These are phyloP conservation scores for Melaleuca alternifolia DNA, from an alignment of 345 rosid species.

Conservation along the genomic window DNA sequence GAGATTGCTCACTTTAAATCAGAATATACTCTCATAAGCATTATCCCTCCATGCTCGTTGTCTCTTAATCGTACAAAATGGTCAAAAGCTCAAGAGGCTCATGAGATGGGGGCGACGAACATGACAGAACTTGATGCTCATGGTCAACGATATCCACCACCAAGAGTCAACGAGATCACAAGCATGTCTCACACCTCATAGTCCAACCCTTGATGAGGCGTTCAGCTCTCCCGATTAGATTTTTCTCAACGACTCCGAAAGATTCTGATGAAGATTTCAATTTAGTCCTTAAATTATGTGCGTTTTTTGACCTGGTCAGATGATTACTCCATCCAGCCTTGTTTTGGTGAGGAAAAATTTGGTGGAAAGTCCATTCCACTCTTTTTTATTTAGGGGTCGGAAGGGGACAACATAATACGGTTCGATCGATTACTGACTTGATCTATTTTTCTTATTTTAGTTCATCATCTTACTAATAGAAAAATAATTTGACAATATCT, in stretches of 20 bases:
- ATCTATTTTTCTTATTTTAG: neutral
- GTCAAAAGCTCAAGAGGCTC: too few relatives aligned
- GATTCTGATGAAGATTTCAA: neutral
- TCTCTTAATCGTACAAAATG: too few relatives aligned
- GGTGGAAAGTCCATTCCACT: neutral
- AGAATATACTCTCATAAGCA: neutral
- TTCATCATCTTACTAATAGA: neutral
- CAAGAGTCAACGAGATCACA: neutral
- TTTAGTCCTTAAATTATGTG: neutral
- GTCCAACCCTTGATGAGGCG: neutral
- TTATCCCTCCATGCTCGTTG: too few relatives aligned
- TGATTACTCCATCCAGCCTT: neutral
- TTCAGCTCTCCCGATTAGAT: neutral
- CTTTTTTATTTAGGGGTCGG: too few relatives aligned
- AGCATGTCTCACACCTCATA: neutral
- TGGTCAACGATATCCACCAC: neutral
- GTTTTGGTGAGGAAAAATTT: neutral
- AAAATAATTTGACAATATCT: neutral
- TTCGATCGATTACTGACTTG: neutral
- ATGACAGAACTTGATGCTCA: neutral
- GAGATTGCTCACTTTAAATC: neutral
- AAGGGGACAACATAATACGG: neutral
- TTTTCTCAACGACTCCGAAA: neutral
- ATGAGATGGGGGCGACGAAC: neutral
- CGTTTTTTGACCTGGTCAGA: neutral